phyloP scores from a whole-genome alignment of 306 rosid species.

The Bauhinia variegata region DNA sequence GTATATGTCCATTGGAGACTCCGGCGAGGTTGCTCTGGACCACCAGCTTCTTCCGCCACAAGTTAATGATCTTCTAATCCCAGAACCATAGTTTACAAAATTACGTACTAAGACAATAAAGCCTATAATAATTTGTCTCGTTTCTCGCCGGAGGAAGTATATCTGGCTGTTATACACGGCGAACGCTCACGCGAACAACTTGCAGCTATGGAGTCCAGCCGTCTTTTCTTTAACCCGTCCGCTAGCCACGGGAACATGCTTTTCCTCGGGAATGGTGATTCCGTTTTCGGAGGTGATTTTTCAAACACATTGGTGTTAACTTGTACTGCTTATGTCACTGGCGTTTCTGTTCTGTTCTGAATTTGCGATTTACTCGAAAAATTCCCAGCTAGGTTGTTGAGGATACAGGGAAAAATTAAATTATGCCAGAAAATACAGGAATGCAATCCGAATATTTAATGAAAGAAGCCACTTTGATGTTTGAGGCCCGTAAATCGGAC shows the following conservation, averaged over 20 bases:
- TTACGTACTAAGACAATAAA: neutral
- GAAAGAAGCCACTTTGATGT: too few relatives aligned
- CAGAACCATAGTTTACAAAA: conserved; percentile 1
- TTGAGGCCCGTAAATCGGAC: neutral
- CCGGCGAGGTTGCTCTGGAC: conserved; percentile 98
- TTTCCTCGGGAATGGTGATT: conserved; percentile 72
- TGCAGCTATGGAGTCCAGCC: conserved; percentile 66
- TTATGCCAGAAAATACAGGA: neutral
- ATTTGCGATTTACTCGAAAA: neutral
- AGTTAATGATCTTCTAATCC: conserved; percentile 85
- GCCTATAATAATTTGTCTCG: neutral
- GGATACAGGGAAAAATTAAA: conserved; percentile 14
- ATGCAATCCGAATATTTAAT: neutral
- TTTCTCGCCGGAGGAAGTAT: neutral
- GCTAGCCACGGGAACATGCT: conserved; percentile 72
- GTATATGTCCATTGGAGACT: conserved; percentile 76
- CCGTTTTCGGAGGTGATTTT: conserved; percentile 64
- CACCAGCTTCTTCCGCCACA: conserved; percentile 98
- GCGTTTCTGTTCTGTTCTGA: neutral
- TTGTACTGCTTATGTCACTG: neutral
- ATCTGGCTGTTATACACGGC: neutral
- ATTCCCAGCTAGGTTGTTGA: conserved; percentile 21
- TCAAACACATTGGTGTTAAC: neutral
- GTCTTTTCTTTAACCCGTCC: conserved; percentile 65
- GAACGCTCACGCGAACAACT: neutral